Evolutionary conservation across 768 basidiomycete genomes (phyloP).

Genomic region (Hemileccinum rubropunctum): DNA sequence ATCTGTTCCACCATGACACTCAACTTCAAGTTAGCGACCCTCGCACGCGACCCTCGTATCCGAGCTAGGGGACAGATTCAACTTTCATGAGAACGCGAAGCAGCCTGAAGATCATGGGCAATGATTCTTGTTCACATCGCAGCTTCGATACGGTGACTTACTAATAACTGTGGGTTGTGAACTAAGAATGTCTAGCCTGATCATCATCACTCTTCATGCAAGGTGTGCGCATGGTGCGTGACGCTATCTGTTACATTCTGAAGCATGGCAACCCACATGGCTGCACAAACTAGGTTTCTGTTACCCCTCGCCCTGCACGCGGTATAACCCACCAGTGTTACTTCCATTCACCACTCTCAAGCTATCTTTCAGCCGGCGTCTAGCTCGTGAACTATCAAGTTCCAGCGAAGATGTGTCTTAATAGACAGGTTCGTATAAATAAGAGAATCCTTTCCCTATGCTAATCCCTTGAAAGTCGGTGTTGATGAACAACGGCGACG

Average conservation of each 20-base stretch:
- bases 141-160: too few species aligned
- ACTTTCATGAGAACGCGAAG: too few species aligned
- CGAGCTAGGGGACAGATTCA: too few species aligned
- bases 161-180: too few species aligned
- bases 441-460: background rate
- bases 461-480: slow-evolving; percentile 9
- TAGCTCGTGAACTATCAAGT: background rate
- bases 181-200: background rate
- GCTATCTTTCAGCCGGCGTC: background rate
- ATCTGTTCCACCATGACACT: too few species aligned
- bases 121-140: too few species aligned
- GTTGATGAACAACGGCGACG: background rate
- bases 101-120: too few species aligned
- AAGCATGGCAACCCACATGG: slow-evolving; percentile 8
- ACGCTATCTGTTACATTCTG: background rate
- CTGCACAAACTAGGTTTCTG: background rate
- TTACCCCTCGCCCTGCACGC: background rate
- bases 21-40: too few species aligned
- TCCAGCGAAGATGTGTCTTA: slow-evolving; percentile 14
- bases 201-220: background rate
- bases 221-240: slow-evolving; percentile 11
- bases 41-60: too few species aligned
- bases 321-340: background rate
- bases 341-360: background rate
- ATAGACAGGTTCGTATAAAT: slow-evolving; percentile 15